phyloP scores from a whole-genome alignment of 2,329 filamentous ascomycete species.

The Clonostachys rhizophaga region DNA sequence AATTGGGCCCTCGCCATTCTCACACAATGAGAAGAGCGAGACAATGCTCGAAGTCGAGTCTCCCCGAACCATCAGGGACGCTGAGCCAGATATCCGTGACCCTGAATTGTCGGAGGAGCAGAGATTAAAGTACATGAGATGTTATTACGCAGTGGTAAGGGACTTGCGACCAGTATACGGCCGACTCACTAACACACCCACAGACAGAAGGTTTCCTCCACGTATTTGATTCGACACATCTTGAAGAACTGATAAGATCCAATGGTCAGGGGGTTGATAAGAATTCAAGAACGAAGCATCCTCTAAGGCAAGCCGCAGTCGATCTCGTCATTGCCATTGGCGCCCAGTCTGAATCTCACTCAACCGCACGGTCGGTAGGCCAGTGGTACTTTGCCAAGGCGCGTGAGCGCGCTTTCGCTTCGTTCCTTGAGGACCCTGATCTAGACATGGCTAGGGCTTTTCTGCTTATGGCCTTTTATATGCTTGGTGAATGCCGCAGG shows the following conservation, averaged over 20 bases:
- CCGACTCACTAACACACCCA: background rate
- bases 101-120: conserved; percentile 5
- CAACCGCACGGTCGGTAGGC: conserved; percentile 14
- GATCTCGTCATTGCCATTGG: conserved; percentile 48
- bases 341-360: conserved; percentile 34
- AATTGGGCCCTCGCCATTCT: conserved; percentile 49
- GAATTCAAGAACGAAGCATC: background rate
- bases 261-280: background rate
- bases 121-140: conserved; percentile 7
- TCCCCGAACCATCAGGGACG: conserved; percentile 2
- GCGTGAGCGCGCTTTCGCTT: conserved; percentile 41
- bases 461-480: conserved; percentile 53
- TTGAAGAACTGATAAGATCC: conserved; percentile 13
- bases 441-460: conserved; percentile 46
- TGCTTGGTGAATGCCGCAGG: conserved; percentile 52
- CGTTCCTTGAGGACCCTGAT: conserved; percentile 46
- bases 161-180: background rate
- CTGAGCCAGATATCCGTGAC: conserved; percentile 1
- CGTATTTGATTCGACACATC: conserved; percentile 18
- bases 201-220: conserved; percentile 27
- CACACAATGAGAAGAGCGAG: conserved; percentile 42
- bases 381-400: conserved; percentile 38
- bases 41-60: conserved; percentile 45
- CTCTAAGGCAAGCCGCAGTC: background rate
- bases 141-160: conserved; percentile 12